These are phyloP conservation scores for Kurtzmaniella fragi DNA, from an alignment of 805 yeast species.

Conservation along the genomic window DNA sequence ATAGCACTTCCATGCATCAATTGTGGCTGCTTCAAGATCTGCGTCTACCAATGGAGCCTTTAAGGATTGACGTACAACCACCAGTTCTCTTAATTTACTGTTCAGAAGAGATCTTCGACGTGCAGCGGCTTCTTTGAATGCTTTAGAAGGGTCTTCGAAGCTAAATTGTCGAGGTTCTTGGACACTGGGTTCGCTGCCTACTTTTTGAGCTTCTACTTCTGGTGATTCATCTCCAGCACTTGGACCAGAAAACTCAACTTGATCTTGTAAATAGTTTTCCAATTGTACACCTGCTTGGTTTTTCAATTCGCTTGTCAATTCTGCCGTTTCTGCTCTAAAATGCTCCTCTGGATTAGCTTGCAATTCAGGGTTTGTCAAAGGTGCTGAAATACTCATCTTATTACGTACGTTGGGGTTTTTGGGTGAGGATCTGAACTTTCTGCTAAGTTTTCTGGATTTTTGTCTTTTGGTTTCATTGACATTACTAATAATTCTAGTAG, in stretches of 20 bases:
- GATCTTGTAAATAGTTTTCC: conserved; percentile 7
- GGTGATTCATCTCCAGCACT: no score
- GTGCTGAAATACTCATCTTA: conserved; percentile 18
- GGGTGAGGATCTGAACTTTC: no score
- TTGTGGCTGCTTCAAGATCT: conserved; percentile 4
- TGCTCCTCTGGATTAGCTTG: conserved; percentile 9
- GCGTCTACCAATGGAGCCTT: conserved; percentile 1
- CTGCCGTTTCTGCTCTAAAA: no score
- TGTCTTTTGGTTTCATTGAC: background rate
- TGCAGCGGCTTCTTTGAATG: background rate
- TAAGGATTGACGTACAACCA: background rate
- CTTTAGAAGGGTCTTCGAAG: no score
- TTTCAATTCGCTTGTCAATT: conserved; percentile 13
- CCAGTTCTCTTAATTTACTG: background rate
- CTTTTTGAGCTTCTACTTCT: no score
- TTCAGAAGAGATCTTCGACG: background rate
- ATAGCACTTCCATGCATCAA: conserved; percentile 29
- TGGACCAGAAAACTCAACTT: background rate
- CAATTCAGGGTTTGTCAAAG: conserved; percentile 27
- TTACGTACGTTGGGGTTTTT: no score
- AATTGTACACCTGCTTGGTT: conserved; percentile 20
- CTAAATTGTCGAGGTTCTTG: background rate
- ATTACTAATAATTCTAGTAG: background rate
- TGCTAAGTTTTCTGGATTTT: background rate
- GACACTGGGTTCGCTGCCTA: no score